phyloP scores from a whole-genome alignment of 495 filamentous ascomycete species.

The Neurospora intermedia region DNA sequence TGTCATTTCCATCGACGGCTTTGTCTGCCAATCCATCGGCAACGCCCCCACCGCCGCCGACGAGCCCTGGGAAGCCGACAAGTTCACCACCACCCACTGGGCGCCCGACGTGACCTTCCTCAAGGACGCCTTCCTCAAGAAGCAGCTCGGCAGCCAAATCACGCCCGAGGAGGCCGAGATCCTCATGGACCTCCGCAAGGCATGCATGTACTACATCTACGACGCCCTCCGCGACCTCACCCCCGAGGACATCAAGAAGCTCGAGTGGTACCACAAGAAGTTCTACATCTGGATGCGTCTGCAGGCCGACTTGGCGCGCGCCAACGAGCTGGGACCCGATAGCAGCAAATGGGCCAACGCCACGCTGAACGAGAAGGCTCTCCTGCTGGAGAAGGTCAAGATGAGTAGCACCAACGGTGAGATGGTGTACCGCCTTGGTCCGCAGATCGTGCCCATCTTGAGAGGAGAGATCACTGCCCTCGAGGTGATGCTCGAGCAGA shows the following conservation, averaged over 20 bases:
- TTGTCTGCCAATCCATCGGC: slow-evolving; percentile 20
- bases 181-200: slow-evolving; percentile 18
- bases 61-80: slow-evolving; percentile 11
- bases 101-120: slow-evolving; percentile 18
- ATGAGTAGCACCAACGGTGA: slow-evolving; percentile 18
- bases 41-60: not conserved
- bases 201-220: slow-evolving; percentile 17
- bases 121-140: slow-evolving; percentile 8
- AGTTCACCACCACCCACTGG: slow-evolving; percentile 15
- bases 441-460: slow-evolving; percentile 13
- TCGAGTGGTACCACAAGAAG: slow-evolving; percentile 18
- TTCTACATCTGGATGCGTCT: slow-evolving; percentile 26
- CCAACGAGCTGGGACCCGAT: slow-evolving; percentile 11
- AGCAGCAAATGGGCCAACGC: slow-evolving; percentile 12
- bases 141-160: slow-evolving; percentile 13
- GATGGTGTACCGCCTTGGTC: slow-evolving; percentile 19
- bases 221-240: slow-evolving; percentile 16
- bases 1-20: slow-evolving; percentile 13
- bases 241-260: slow-evolving; percentile 3
- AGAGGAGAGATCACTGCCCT: slow-evolving; percentile 13
- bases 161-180: slow-evolving; percentile 12
- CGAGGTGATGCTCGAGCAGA: slow-evolving; percentile 20
- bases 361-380: slow-evolving; percentile 2
- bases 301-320: slow-evolving; percentile 15
- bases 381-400: slow-evolving; percentile 8